A percentile compares a stretch with the other conserved stretches of the same genome.
Evolutionary conservation across 2,329 filamentous ascomycete species (phyloP).

Genomic region (Clonostachys byssicola): DNA sequence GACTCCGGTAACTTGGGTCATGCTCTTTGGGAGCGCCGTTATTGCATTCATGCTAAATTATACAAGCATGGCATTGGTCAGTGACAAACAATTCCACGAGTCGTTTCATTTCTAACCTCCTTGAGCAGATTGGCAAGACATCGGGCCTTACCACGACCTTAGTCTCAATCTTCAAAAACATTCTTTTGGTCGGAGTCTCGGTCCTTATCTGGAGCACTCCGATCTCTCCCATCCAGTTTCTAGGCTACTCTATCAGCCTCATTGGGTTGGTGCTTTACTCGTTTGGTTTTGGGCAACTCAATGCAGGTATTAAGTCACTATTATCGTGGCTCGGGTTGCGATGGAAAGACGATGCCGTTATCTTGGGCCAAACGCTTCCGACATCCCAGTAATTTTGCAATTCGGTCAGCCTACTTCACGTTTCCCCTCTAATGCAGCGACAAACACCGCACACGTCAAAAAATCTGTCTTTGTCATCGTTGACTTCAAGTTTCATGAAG

Average conservation of each 20-base stretch:
- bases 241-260: constrained; percentile 75
- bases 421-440: no score
- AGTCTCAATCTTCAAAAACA: constrained; percentile 83
- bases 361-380: no score
- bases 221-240: constrained; percentile 65
- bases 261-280: constrained; percentile 46
- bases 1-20: constrained; percentile 37
- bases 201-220: constrained; percentile 75
- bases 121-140: constrained; percentile 73
- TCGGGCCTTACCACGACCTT: constrained; percentile 82
- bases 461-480: no score
- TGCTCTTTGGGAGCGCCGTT: constrained; percentile 69
- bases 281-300: constrained; percentile 26
- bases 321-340: no score
- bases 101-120: constrained; percentile 6
- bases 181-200: constrained; percentile 72
- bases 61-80: constrained; percentile 75
- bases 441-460: no score
- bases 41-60: constrained; percentile 80
- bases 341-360: no score
- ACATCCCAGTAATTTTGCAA: no score
- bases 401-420: no score
- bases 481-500: no score
- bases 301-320: constrained; percentile 3
- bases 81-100: constrained; percentile 24